Evolutionary conservation across 345 rosid species (phyloP).

Genomic region (Eucalyptus marginata): DNA sequence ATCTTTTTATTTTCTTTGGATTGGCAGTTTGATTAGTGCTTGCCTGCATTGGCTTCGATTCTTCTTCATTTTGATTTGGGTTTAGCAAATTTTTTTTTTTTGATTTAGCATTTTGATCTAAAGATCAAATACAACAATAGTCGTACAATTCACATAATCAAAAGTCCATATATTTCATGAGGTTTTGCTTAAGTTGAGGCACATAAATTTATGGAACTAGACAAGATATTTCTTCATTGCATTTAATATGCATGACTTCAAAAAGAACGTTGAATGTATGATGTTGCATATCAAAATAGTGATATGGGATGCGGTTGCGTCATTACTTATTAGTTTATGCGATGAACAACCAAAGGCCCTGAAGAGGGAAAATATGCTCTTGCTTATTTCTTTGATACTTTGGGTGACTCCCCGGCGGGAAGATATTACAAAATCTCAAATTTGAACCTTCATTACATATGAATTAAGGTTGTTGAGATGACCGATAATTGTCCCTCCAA

Average conservation of each 20-base stretch:
- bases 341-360: not conserved
- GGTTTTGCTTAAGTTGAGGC: not conserved
- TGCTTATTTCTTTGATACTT: not conserved
- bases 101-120: no score
- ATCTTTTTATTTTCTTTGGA: not conserved
- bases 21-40: fast-evolving
- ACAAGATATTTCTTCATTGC: not conserved
- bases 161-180: not conserved
- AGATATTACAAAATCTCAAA: not conserved
- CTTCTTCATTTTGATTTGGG: not conserved
- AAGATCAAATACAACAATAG: not conserved
- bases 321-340: not conserved
- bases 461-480: not conserved
- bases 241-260: fast-evolving
- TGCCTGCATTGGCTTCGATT: not conserved
- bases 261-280: not conserved
- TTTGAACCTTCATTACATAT: not conserved
- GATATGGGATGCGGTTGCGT: fast-evolving
- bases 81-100: not conserved
- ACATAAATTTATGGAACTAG: not conserved
- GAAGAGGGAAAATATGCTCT: not conserved
- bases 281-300: not conserved
- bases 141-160: no score
- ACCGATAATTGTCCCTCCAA: not conserved
- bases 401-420: fast-evolving